A percentile compares a stretch with the other conserved stretches of the same genome.
phyloP scores from a whole-genome alignment of 768 basidiomycete genomes.

The Asterophora parasitica region DNA sequence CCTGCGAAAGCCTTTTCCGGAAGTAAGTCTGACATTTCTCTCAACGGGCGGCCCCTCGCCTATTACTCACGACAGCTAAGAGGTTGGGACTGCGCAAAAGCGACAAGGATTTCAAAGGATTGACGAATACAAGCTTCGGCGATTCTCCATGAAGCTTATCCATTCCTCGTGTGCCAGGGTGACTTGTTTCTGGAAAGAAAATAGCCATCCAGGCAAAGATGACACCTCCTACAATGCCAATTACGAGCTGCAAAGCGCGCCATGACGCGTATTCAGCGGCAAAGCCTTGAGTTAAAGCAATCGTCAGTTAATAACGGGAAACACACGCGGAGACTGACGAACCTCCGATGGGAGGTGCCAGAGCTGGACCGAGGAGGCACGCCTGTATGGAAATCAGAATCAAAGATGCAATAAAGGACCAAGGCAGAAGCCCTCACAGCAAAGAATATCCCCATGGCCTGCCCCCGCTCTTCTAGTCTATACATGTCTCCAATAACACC shows the following conservation, averaged over 20 bases:
- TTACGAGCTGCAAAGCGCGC: slow-evolving; percentile 49
- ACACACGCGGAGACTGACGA: neutral
- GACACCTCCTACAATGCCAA: slow-evolving; percentile 38
- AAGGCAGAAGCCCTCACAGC: slow-evolving; percentile 19
- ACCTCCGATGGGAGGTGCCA: slow-evolving; percentile 60
- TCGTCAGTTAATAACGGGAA: neutral
- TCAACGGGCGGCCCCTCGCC: neutral
- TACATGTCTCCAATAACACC: slow-evolving; percentile 61
- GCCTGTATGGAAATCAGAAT: slow-evolving; percentile 29
- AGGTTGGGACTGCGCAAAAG: slow-evolving; percentile 60
- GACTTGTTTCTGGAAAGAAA: slow-evolving; percentile 64
- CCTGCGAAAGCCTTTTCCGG: slow-evolving; percentile 26
- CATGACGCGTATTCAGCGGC: slow-evolving; percentile 61
- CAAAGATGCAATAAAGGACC: neutral
- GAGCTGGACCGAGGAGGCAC: slow-evolving; percentile 51
- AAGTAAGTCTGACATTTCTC: neutral
- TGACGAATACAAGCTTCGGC: slow-evolving; percentile 41
- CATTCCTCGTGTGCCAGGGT: slow-evolving; percentile 52
- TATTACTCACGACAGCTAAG: slow-evolving; percentile 41
- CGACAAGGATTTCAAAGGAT: slow-evolving; percentile 49
- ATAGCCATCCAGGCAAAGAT: slow-evolving; percentile 35
- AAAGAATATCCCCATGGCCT: slow-evolving; percentile 33
- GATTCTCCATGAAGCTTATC: slow-evolving; percentile 34
- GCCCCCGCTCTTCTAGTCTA: slow-evolving; percentile 49
- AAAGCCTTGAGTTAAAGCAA: slow-evolving; percentile 29